phyloP scores from a whole-genome alignment of 2,329 filamentous ascomycete genomes.

The Colletotrichum tropicicola region DNA sequence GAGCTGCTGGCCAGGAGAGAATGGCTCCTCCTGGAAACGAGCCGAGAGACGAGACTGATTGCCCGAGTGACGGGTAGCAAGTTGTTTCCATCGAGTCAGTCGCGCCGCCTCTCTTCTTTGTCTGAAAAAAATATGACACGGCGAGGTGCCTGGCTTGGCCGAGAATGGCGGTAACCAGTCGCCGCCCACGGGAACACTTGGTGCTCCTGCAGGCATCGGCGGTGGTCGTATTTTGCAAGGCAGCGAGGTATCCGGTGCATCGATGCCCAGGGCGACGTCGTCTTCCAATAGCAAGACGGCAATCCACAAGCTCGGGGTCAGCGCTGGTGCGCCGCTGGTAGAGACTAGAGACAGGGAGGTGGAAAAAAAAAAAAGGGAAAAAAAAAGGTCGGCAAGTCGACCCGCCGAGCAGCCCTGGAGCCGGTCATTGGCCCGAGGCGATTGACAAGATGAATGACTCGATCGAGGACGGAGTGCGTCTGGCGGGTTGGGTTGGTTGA shows the following conservation, averaged over 20 bases:
- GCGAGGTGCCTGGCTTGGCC: slow-evolving; percentile 27
- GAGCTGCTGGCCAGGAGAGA: neutral
- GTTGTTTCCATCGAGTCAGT: slow-evolving; percentile 29
- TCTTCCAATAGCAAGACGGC: slow-evolving; percentile 13
- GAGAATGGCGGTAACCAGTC: slow-evolving; percentile 17
- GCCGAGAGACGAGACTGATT: slow-evolving; percentile 17
- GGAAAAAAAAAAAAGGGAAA: neutral
- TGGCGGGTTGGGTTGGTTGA: slow-evolving; percentile 26
- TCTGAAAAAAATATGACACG: slow-evolving; percentile 18
- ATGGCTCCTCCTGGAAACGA: neutral
- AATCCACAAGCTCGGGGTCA: slow-evolving; percentile 24
- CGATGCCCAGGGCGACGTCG: slow-evolving; percentile 3
- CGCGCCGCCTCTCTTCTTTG: slow-evolving; percentile 23
- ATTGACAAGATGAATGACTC: slow-evolving; percentile 27
- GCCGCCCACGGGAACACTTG: neutral
- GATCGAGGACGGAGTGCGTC: slow-evolving; percentile 21
- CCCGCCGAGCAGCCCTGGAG: slow-evolving; percentile 15
- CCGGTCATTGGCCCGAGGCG: slow-evolving; percentile 18
- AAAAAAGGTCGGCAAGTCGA: slow-evolving; percentile 22
- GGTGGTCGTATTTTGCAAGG: neutral
- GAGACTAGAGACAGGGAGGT: too few species aligned
- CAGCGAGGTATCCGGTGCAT: neutral
- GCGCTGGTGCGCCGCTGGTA: neutral
- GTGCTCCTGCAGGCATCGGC: neutral
- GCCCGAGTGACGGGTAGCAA: slow-evolving; percentile 19